phyloP scores from a whole-genome alignment of 179 eudicot species.

The Silene coronaria region DNA sequence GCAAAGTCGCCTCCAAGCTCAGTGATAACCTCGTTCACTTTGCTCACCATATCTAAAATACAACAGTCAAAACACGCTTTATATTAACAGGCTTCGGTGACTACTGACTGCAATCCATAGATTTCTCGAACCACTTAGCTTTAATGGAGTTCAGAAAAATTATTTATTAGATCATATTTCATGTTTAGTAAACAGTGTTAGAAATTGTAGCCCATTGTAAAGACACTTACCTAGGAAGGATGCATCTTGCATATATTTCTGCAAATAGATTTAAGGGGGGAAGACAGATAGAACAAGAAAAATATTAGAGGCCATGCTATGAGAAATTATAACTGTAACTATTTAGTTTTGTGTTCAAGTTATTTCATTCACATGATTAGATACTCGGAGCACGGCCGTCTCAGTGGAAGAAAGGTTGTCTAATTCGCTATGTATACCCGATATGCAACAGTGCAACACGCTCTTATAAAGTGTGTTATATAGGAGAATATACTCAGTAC shows the following conservation, averaged over 20 bases:
- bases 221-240: slow-evolving; percentile 65
- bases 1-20: slow-evolving; percentile 47
- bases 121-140: neutral
- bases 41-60: slow-evolving; percentile 51
- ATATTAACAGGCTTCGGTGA: neutral
- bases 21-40: slow-evolving; percentile 57
- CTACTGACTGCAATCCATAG: no score
- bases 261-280: slow-evolving; percentile 27
- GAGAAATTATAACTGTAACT: neutral
- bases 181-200: no score
- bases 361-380: neutral
- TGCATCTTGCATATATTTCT: slow-evolving; percentile 64
- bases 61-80: neutral
- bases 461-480: no score
- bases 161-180: no score
- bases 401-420: no score
- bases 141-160: no score
- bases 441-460: no score
- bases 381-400: neutral
- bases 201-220: no score
- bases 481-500: no score
- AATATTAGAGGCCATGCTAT: neutral
- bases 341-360: neutral
- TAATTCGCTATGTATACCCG: no score
- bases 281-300: neutral